Base-by-base conservation (phyloP, 2,329 filamentous ascomycete genomes). In the Sporothrix phasma region DNA sequence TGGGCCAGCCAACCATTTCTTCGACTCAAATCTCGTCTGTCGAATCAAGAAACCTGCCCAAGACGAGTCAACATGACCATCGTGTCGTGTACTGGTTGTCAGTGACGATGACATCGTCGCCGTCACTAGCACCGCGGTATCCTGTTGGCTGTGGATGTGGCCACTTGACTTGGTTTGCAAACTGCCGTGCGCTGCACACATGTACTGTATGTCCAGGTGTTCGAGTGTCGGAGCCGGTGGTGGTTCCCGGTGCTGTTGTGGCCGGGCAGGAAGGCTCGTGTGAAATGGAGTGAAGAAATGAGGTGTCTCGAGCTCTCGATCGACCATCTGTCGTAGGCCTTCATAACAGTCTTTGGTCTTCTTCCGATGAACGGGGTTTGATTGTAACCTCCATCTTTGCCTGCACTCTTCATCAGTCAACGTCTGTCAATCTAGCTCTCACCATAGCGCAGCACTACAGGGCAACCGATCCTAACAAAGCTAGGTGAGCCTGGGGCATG, bases 1-100 rank as follows among this genome's bases (percentile, higher is more conserved):
- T 46, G 19, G 58, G 56, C 58, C 58, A 60, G 41, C 58, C 58
- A 46, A 60, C 15, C 39, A 60, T 46, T 26, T 60, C 58, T 37
- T 60, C 58, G 5, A 60, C 13, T 41, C 58, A 60, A 24, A 10
- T 34, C 11, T 60, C 58, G 2, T 47, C 58, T 1, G 39, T 10
- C 26, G 34, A 15, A 5, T 29, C 41, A 22, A 60, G 2, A 26
- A 7, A 0, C 17, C 19, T 3, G 43, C 11, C 58, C 41, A 46
- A 19, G 26, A 31, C 1, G 58, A 26, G 13, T 60, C 58, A 6
- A 37, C 58, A 1, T 41, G 58, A 47, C 24, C 26, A 47, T 34
- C 26, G 47, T 8, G 6, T 47, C 26, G 10, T 60, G 41, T 5
- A 6, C 58, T 1, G 41, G 26, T 6, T n/a, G 24, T 46, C 34